phyloP scores from a whole-genome alignment of 2,329 filamentous ascomycete genomes.

The Fusarium piperis region DNA sequence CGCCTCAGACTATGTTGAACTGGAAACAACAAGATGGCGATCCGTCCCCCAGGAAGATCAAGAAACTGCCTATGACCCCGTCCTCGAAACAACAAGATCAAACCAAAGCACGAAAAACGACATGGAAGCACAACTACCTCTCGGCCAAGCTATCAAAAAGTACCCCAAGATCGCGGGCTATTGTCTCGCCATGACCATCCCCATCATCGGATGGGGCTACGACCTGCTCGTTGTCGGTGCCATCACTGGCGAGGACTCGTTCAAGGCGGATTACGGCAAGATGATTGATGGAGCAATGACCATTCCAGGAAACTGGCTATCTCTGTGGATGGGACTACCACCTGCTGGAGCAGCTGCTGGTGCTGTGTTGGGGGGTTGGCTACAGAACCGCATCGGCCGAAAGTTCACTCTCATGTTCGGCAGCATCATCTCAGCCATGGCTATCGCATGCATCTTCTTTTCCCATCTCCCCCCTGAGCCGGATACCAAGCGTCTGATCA shows the following conservation, averaged over 20 bases:
- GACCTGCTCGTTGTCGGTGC: slow-evolving; percentile 41
- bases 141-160: slow-evolving; percentile 37
- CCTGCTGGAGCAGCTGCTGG: slow-evolving; percentile 40
- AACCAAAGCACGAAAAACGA: neutral
- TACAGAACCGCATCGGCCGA: slow-evolving; percentile 42
- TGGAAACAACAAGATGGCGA: slow-evolving; percentile 15
- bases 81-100: neutral
- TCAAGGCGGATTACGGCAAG: slow-evolving; percentile 43
- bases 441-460: slow-evolving; percentile 42
- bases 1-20: slow-evolving; percentile 13
- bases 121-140: slow-evolving; percentile 30
- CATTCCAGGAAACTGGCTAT: slow-evolving; percentile 42
- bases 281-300: slow-evolving; percentile 34
- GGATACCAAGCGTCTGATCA: slow-evolving; percentile 31
- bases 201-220: slow-evolving; percentile 46
- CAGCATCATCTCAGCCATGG: slow-evolving; percentile 36
- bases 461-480: slow-evolving; percentile 27
- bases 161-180: slow-evolving; percentile 43
- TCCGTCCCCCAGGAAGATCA: slow-evolving; percentile 9
- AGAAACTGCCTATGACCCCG: slow-evolving; percentile 15
- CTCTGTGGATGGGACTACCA: slow-evolving; percentile 39
- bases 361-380: slow-evolving; percentile 40
- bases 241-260: slow-evolving; percentile 42
- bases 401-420: slow-evolving; percentile 37
- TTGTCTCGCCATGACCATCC: slow-evolving; percentile 40